phyloP scores from a whole-genome alignment of 306 rosid species.

The Vigna nakashimae region DNA sequence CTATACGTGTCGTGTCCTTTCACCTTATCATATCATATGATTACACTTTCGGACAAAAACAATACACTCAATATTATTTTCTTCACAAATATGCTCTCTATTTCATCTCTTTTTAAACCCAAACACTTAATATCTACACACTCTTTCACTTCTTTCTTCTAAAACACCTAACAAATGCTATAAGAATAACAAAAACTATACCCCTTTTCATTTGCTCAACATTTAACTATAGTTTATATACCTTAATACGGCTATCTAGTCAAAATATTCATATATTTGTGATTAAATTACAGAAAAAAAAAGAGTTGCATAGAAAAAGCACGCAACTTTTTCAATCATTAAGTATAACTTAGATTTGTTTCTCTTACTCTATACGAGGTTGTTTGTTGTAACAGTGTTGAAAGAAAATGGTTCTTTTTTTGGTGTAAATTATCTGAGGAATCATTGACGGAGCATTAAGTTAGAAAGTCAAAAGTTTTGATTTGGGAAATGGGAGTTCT shows the following conservation, averaged over 20 bases:
- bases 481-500: constrained; percentile 26
- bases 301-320: too few relatives aligned
- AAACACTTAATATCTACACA: too few relatives aligned
- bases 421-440: constrained; percentile 7
- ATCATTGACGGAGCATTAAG: constrained; percentile 22
- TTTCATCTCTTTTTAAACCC: too few relatives aligned
- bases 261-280: background rate
- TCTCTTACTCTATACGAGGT: background rate
- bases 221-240: background rate
- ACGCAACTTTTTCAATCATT: too few relatives aligned
- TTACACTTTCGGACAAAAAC: background rate
- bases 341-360: too few relatives aligned
- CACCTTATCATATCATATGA: constrained; percentile 19
- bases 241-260: background rate
- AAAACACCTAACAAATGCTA: background rate
- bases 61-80: background rate
- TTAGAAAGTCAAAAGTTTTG: background rate
- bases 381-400: background rate
- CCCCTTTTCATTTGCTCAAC: background rate
- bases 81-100: background rate
- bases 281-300: too few relatives aligned
- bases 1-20: constrained; percentile 31
- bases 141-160: background rate
- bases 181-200: background rate
- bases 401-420: background rate